phyloP scores from a whole-genome alignment of 2,329 filamentous ascomycete genomes.

The Paecilomyces dactylethromorphus region DNA sequence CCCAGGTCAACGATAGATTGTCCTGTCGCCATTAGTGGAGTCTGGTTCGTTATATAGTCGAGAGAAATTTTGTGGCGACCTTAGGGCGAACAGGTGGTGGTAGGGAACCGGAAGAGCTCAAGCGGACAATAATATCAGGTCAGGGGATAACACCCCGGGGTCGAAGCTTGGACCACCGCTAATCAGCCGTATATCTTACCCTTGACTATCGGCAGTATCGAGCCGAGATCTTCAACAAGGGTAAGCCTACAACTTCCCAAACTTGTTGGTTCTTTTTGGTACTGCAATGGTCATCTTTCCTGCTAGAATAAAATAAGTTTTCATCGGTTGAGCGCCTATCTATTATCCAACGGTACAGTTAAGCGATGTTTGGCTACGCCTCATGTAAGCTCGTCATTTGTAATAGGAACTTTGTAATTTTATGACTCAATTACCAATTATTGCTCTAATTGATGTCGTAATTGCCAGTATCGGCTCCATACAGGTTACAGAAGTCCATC shows the following conservation, averaged over 20 bases:
- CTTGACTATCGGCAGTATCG: background rate
- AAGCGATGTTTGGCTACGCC: background rate
- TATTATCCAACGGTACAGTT: background rate
- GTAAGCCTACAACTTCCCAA: too few species aligned
- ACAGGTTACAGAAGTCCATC: background rate
- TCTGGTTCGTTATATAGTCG: background rate
- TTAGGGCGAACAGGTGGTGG: background rate
- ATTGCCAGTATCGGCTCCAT: background rate
- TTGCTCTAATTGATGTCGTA: background rate
- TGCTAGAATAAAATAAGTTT: too few species aligned
- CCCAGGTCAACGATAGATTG: constrained; percentile 47
- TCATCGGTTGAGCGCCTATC: background rate
- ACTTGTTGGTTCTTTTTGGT: too few species aligned
- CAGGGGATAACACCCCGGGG: background rate
- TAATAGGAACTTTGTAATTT: background rate
- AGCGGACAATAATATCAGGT: background rate
- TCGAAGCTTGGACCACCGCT: background rate
- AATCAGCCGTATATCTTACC: background rate
- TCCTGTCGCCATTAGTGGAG: constrained; percentile 21
- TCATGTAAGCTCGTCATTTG: background rate
- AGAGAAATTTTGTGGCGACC: background rate
- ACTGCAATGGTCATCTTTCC: too few species aligned
- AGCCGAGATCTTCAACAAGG: background rate
- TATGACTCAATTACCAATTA: background rate
- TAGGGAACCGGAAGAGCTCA: background rate